Evolutionary conservation across 163 green algal species (phyloP), one percentile per base, ranked within the genome.

Genomic region (Prototheca stagnorum): DNA sequence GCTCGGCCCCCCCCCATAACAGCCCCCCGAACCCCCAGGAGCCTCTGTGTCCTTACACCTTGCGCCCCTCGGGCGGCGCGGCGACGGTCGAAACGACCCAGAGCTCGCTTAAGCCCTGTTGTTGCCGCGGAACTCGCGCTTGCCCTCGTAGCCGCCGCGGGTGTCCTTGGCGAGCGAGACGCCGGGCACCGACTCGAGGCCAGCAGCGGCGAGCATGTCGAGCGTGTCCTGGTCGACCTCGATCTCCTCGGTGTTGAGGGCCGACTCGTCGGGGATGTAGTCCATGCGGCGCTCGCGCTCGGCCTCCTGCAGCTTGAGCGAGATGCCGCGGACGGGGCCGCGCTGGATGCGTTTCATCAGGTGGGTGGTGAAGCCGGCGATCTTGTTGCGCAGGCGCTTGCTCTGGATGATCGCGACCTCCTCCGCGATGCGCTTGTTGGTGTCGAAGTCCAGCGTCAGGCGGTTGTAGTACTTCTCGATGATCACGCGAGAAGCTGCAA

Each of bases 271-370:
- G 34, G 91, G 91, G 62, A 99, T 84, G 65, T 90, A 99, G 80
- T 99, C 91, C 86, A 99, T 92, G 64, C 91, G 81, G n/a, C 91
- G 66, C 78, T 99, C 91, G 46, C 91, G 77, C 79, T 99, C 91
- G 73, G 98, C 91, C 77, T 99, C 91, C 82, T 97, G 84, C 57
- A 99, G 85, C 79, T 99, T 99, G 36, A 99, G 78, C 21, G 90
- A 98, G 70, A 99, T 99, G 59, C 91, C 91, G 50, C 91, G 79
- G 35, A 99, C 91, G 19, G 91, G 91, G 14, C 91, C 91, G 39
- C 85, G 74, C 78, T 97, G 86, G 64, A 99, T 99, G 60, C 91
- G 82, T 85, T 98, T 97, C 91, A 98, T 98, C 69, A 98, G 57
- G 66, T 98, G 89, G n/a, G 91, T 99, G 60, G 91, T 95, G 75